Conservation (phyloP, 2,329 filamentous ascomycete genomes). For the Diplodia sapinea region DNA sequence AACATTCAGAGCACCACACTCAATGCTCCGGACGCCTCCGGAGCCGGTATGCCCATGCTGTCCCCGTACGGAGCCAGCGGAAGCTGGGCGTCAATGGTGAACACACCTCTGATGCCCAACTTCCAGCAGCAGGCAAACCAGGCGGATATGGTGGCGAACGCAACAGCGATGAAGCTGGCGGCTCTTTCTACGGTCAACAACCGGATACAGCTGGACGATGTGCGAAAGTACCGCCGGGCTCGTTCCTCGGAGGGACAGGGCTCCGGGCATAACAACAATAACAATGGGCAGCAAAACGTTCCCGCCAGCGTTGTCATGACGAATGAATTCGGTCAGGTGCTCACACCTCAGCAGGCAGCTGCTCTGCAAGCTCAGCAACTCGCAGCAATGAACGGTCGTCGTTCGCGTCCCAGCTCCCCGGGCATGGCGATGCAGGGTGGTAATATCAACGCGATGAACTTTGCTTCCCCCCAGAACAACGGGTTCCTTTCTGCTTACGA, state of each 20-base stretch:
- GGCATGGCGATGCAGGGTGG: conserved; percentile 76
- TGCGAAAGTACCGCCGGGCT: conserved; percentile 91
- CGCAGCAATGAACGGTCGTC: conserved; percentile 76
- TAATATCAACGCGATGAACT: conserved; percentile 55
- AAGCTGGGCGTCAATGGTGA: conserved; percentile 98
- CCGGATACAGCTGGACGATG: conserved; percentile 93
- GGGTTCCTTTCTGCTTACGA: conserved; percentile 93
- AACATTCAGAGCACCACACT: conserved; percentile 86
- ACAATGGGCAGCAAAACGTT: conserved; percentile 51
- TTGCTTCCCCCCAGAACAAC: conserved; percentile 90
- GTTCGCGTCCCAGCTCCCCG: conserved; percentile 88
- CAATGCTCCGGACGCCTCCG: conserved; percentile 71
- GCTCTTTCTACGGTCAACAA: conserved; percentile 98
- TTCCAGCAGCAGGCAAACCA: conserved; percentile 73
- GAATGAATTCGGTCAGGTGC: conserved; percentile 86
- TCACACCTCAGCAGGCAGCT: conserved; percentile 65
- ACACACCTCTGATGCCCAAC: conserved; percentile 91
- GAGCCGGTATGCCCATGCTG: conserved; percentile 77
- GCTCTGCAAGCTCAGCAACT: conserved; percentile 75
- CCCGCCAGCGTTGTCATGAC: conserved; percentile 85
- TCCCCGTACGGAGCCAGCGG: conserved; percentile 84
- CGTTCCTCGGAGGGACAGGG: conserved; percentile 83
- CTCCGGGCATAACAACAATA: conserved; percentile 59
- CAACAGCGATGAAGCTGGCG: conserved; percentile 97
- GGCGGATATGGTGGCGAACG: conserved; percentile 98